Percentiles rank a stretch among this genome's conserved stretches.
phyloP scores from a whole-genome alignment of 148 eudicot genomes.

The Vaccinium darrowii region DNA sequence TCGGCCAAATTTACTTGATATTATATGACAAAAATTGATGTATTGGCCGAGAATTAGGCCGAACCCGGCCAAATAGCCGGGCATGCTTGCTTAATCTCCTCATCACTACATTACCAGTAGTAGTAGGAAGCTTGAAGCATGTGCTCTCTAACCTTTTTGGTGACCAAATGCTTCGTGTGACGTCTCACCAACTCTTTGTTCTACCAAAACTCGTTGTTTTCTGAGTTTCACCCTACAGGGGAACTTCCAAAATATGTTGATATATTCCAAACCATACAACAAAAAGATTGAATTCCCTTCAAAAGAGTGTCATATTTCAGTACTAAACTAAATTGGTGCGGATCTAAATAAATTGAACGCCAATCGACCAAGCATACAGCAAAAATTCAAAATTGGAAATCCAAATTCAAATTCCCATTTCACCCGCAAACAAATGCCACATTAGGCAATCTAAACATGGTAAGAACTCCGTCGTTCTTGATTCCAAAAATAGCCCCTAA shows the following conservation, averaged over 20 bases:
- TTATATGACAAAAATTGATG: no score
- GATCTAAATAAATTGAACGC: background rate
- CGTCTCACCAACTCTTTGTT: conserved; percentile 4
- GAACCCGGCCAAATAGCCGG: no score
- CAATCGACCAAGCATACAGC: background rate
- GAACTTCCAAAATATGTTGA: background rate
- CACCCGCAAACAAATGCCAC: background rate
- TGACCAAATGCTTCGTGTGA: conserved; percentile 1
- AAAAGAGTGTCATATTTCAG: background rate
- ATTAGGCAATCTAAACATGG: background rate
- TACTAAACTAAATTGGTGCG: background rate
- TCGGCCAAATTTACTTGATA: no score
- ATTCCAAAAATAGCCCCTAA: background rate
- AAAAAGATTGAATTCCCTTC: background rate
- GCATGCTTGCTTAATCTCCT: background rate
- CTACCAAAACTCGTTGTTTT: background rate
- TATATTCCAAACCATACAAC: background rate
- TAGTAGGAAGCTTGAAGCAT: conserved; percentile 10
- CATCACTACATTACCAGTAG: background rate
- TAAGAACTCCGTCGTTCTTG: background rate
- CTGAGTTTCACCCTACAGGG: background rate
- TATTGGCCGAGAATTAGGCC: no score
- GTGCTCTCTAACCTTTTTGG: conserved; percentile 12
- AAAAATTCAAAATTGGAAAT: background rate
- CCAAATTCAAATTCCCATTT: background rate